Evolutionary conservation across 164 flowering plant genomes (phyloP), one percentile per base, ranked within the genome.

Genomic region (Cinnamomum chago): DNA sequence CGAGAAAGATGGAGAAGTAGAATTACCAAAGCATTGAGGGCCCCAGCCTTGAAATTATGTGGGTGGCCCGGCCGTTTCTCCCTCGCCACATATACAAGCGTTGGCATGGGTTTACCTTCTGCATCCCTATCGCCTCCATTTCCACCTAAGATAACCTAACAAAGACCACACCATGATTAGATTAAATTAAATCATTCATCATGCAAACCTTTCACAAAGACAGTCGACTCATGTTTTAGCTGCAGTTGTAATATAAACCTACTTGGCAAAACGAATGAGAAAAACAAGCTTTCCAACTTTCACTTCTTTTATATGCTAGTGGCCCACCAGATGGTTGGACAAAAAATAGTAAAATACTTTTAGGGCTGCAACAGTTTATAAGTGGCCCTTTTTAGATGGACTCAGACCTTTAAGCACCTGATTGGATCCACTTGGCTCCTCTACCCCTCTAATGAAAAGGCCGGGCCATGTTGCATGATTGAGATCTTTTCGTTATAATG

Each of bases 41-140:
- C 87, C 50, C 92, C 92, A 9, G 88, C 92, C 82, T 87, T 88
- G 82, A 80, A 88, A 67, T 86, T 79, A 76, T 89, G 92, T 24
- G 79, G 85, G 47, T 35, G 71, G 23, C 64, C 60, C 1, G 84
- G 85, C 27, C 81, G 81, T 78, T 88, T 88, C 58, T 88, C 92
- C 67, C 92, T 70, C 27, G 90, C 83, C 71, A 89, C 73, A 78
- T 87, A 89, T 3, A 89, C 84, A 11, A 88, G 73, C 5, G 78
- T 79, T 20, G 92, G 92, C 80, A 88, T 73, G 18, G 70, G 68
- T 10, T 71, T 51, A 50, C 92, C 90, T n/a, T 80, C 81, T 9
- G 30, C 72, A 67, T 85, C 92, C 6, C 70, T 70, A 25, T 76
- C 82, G 25, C 73, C 72, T 52, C 66, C 72, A 28, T 81, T 81